phyloP scores from a whole-genome alignment of 306 rosid genomes.

The Glycine soja region DNA sequence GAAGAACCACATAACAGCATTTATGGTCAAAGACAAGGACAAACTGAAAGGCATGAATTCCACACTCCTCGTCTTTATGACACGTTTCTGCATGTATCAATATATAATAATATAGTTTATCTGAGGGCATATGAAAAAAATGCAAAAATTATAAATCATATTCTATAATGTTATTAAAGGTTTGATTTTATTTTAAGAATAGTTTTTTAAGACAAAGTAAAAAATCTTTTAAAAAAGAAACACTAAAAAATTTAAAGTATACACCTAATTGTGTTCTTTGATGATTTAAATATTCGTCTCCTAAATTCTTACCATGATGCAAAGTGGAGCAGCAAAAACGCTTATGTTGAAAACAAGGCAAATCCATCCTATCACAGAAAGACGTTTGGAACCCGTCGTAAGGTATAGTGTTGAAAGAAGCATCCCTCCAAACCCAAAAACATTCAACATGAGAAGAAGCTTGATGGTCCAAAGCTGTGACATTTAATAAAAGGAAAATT shows the following conservation, averaged over 20 bases:
- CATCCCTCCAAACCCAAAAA: constrained; percentile 76
- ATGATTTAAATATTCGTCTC: background rate
- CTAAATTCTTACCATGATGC: constrained; percentile 61
- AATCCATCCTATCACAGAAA: constrained; percentile 79
- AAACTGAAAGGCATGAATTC: constrained; percentile 87
- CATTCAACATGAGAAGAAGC: constrained; percentile 66
- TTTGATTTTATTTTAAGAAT: background rate
- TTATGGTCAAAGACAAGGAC: constrained; percentile 80
- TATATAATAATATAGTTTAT: background rate
- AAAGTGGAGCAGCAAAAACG: constrained; percentile 90
- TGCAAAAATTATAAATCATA: background rate
- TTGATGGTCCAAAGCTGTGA: constrained; percentile 65
- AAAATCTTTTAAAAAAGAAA: background rate
- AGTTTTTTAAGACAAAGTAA: background rate
- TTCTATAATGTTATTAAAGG: background rate
- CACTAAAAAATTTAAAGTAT: background rate
- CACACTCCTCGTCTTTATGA: constrained; percentile 74
- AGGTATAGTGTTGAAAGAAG: constrained; percentile 68
- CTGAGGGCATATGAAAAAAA: background rate
- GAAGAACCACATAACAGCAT: constrained; percentile 94
- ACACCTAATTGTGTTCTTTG: background rate
- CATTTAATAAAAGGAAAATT: background rate
- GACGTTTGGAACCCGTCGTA: constrained; percentile 59
- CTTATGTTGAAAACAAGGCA: constrained; percentile 69
- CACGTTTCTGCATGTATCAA: constrained; percentile 65